Base-by-base conservation (phyloP, 495 filamentous ascomycete species). In the Clavariopsis aquatica region DNA sequence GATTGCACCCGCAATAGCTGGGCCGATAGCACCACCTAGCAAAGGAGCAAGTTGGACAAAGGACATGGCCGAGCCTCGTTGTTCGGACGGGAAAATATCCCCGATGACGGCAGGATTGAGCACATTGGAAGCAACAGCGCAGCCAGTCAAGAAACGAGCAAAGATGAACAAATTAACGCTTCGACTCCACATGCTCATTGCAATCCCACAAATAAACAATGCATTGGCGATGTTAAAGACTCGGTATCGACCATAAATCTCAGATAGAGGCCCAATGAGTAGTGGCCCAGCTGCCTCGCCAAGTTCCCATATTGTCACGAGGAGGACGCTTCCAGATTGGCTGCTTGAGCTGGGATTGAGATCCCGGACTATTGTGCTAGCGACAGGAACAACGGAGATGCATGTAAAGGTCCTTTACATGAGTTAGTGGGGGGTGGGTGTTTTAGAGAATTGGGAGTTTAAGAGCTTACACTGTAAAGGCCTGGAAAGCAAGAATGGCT, bases 61-160 rank as follows among this genome's bases (percentile, higher is more conserved):
- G 41, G 75, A 78, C 76, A 86, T 78, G 0, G 81, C 80, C 0
- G 76, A 76, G n/a, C 82, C 83, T 8, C 84, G 72, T 46, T 79
- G 67, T 43, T 84, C 80, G 0, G 77, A 65, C 0, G 70, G 68
- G 58, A 84, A 85, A 47, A 85, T 81, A 64, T 86, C 84, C 28
- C 83, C 84, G 17, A 86, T 81, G 41, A 85, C 80, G 20, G 83
- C 83, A 1, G 84, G 84, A 62, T 80, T 82, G 2, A 86, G 71
- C 55, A 85, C 82, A 67, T 84, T 83, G 10, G 73, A 74, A 0
- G 82, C 80, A 1, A 84, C 82, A 1, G 81, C 77, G 9, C 80
- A 66, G 0, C 83, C 83, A 0, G 81, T 84, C 49, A 85, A 60
- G 24, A 78, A 78, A 6, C 84, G 73, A 1, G 80, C 74, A 2